phyloP scores from a whole-genome alignment of 352 stramenopile genomes.

The Pythium biforme region DNA sequence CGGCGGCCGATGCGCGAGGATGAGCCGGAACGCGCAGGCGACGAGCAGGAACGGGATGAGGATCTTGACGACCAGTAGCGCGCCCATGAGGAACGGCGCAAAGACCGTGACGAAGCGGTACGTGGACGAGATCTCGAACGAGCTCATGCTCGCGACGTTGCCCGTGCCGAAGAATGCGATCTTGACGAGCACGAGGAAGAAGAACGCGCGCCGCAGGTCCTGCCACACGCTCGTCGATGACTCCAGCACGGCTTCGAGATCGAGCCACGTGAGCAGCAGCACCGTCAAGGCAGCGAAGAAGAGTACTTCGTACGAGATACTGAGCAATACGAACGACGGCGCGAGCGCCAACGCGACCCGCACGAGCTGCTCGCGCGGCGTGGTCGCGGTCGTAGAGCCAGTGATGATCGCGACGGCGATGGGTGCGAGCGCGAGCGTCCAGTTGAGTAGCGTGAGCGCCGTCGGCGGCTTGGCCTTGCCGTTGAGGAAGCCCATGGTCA shows the following conservation, averaged over 20 bases:
- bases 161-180: conserved; percentile 86
- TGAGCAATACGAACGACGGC: conserved; percentile 68
- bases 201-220: conserved; percentile 70
- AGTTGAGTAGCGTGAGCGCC: conserved; percentile 53
- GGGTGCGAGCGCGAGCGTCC: conserved; percentile 42
- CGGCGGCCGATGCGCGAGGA: conserved; percentile 40
- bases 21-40: conserved; percentile 59
- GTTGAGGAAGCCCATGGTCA: conserved; percentile 54
- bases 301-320: conserved; percentile 84
- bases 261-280: conserved; percentile 62
- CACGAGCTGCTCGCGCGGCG: conserved; percentile 36
- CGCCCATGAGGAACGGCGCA: conserved; percentile 78
- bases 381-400: conserved; percentile 25
- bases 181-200: conserved; percentile 78
- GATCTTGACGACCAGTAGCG: conserved; percentile 76
- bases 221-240: conserved; percentile 11
- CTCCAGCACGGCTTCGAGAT: conserved; percentile 38
- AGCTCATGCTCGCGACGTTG: conserved; percentile 87
- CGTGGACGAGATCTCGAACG: conserved; percentile 84
- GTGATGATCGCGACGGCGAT: conserved; percentile 28
- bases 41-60: conserved; percentile 80
- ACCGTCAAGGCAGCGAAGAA: conserved; percentile 66
- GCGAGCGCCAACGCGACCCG: conserved; percentile 58
- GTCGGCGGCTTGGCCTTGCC: conserved; percentile 52
- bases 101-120: conserved; percentile 86